Evolutionary conservation across 2,329 filamentous ascomycete species (phyloP).

Genomic region (Didymosphaeria variabile): DNA sequence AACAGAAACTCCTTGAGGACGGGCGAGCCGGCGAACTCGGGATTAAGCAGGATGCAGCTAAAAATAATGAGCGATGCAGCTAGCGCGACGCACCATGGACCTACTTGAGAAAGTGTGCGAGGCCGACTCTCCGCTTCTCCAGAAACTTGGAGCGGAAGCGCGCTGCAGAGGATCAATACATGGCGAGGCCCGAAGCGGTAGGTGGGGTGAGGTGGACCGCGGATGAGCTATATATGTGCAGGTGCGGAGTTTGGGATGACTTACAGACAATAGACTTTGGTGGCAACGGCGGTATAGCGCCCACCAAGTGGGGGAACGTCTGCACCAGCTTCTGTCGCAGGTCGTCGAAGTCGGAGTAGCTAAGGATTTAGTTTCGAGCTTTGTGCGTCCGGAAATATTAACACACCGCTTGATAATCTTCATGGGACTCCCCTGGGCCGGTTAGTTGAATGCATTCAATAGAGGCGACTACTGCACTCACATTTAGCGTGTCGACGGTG

Average conservation of each 20-base stretch:
- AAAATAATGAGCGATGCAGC: slow-evolving; percentile 36
- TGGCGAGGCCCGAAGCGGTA: slow-evolving; percentile 18
- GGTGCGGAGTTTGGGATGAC: slow-evolving; percentile 30
- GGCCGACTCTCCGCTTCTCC: slow-evolving; percentile 80
- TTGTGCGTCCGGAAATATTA: slow-evolving; percentile 6
- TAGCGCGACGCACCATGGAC: slow-evolving; percentile 48
- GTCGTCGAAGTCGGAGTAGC: slow-evolving; percentile 94
- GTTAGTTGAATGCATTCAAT: slow-evolving; percentile 18
- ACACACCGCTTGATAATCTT: slow-evolving; percentile 66
- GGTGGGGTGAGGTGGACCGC: no score
- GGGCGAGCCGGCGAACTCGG: slow-evolving; percentile 91
- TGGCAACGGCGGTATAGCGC: slow-evolving; percentile 87
- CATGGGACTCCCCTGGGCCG: slow-evolving; percentile 62
- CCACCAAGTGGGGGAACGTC: slow-evolving; percentile 85
- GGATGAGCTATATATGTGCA: neutral
- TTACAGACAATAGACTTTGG: slow-evolving; percentile 90
- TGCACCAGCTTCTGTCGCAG: slow-evolving; percentile 76
- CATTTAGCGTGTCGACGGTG: slow-evolving; percentile 83
- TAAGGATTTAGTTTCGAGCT: slow-evolving; percentile 28
- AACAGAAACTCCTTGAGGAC: slow-evolving; percentile 92
- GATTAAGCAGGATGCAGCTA: slow-evolving; percentile 90
- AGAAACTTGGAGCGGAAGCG: slow-evolving; percentile 84
- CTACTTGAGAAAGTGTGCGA: slow-evolving; percentile 94
- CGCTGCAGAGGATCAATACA: slow-evolving; percentile 50
- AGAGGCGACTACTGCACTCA: slow-evolving; percentile 55